Evolutionary conservation across 1,284 basidiomycete genomes (phyloP), one percentile per base, ranked within the genome.

Genomic region (Ceratobasidium papillatum): DNA sequence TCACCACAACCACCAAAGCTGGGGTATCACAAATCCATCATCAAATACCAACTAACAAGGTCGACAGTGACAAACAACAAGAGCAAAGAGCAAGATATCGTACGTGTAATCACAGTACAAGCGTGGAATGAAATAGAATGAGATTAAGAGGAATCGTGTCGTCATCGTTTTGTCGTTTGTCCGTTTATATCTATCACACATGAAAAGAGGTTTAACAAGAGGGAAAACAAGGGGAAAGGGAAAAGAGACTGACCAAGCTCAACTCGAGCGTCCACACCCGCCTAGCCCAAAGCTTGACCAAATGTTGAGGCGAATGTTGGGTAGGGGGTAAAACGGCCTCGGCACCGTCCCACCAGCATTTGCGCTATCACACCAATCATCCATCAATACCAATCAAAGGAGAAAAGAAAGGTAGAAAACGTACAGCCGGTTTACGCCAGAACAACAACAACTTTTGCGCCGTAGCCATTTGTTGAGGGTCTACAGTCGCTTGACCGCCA

Each of bases 321-420:
- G 84, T 83, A 27, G 79, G 76, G 8, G 90, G 87, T 27, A 98
- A 82, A 71, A 96, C 92, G 45, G 99, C 89, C 78, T 99, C 96
- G 63, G 96, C 88, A 19, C 96, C 96, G 80, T 99, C 98, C 97
- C 97, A 99, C 97, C 97, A 99, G 84, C 98, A 99, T 84, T 99
- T 99, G 69, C 97, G 88, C 95, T 96, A 77, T 9, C 69, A 71
- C 56, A 43, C 68, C 22, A 25, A 5, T 3, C 17, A 30, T 49
- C 1, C 19, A 25, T 11, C 52, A 9, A 30, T 25, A 25, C 27
- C 12, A 64, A 41, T 7, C 52, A 17, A 65, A 66, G 38, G 34
- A 25, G 52, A 25, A 54, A 41, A 56, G 34, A 38, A 71, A 36
- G 30, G 11, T 56, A 22, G 43, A 51, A 25, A 11, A 88, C 93